Evolutionary conservation across 108 stramenopile species (phyloP).

Genomic region (Fragilaria crotonensis): DNA sequence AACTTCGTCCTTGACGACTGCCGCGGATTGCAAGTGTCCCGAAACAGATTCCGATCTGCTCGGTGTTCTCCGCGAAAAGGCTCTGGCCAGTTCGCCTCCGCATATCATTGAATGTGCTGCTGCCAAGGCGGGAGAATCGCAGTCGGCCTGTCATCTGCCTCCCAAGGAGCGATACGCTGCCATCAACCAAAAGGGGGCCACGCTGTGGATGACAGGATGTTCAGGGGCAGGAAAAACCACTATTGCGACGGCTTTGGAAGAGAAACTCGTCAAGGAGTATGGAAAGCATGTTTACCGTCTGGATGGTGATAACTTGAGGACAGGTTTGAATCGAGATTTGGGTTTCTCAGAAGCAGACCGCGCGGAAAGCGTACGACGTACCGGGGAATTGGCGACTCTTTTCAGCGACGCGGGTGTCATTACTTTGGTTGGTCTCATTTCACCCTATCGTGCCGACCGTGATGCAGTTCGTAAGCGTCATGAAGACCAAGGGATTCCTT

Average conservation of each 20-base stretch:
- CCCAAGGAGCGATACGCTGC: slow-evolving; percentile 78
- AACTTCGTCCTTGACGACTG: too few species aligned
- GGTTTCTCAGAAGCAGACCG: slow-evolving; percentile 92
- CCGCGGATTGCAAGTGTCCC: too few species aligned
- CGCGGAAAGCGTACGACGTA: slow-evolving; percentile 91
- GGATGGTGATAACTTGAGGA: slow-evolving; percentile 96
- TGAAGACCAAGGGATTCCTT: slow-evolving; percentile 94
- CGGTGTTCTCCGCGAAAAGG: slow-evolving; percentile 64
- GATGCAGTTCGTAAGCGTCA: slow-evolving; percentile 92
- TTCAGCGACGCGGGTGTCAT: slow-evolving; percentile 95
- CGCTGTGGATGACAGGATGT: slow-evolving; percentile 99
- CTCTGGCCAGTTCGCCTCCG: slow-evolving; percentile 82
- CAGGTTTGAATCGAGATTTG: slow-evolving; percentile 93
- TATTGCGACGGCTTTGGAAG: slow-evolving; percentile 96
- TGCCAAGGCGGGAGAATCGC: slow-evolving; percentile 84
- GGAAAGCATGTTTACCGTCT: slow-evolving; percentile 96
- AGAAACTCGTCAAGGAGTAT: slow-evolving; percentile 83
- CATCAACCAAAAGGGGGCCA: slow-evolving; percentile 92
- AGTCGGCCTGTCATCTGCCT: slow-evolving; percentile 92
- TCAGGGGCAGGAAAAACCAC: slow-evolving; percentile 94
- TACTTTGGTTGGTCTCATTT: slow-evolving; percentile 93
- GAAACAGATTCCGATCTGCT: slow-evolving; percentile 46
- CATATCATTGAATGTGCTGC: slow-evolving; percentile 95
- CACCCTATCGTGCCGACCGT: slow-evolving; percentile 90
- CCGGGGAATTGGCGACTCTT: slow-evolving; percentile 93